Conservation (phyloP, 148 eudicot species). For the Polygonum aviculare region DNA sequence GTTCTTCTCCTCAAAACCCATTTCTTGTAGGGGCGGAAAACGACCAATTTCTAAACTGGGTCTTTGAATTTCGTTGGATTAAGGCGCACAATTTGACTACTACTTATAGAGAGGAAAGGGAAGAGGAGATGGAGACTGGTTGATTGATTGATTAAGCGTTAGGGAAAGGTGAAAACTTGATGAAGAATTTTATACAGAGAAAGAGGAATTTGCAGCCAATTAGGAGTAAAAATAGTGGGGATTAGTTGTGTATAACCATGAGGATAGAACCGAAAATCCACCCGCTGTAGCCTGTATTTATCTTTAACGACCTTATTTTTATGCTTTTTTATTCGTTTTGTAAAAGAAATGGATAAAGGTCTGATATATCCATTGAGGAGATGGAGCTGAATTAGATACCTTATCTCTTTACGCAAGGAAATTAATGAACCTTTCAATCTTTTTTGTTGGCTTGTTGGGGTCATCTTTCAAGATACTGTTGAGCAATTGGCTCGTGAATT, state of each 20-base stretch:
- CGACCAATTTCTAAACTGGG: background rate
- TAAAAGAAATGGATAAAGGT: background rate
- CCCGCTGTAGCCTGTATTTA: background rate
- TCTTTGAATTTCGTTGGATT: background rate
- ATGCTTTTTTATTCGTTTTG: background rate
- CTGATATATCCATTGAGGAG: background rate
- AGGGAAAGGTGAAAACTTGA: background rate
- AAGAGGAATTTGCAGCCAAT: background rate
- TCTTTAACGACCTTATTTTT: background rate
- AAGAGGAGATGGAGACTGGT: background rate
- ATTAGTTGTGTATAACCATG: background rate
- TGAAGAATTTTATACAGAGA: background rate
- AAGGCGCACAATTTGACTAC: background rate
- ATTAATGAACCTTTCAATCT: background rate
- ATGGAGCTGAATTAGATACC: background rate
- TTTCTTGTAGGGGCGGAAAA: background rate
- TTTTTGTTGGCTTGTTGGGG: background rate
- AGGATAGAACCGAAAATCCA: background rate
- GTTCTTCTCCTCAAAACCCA: conserved; percentile 32
- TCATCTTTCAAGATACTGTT: background rate
- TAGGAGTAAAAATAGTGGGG: background rate
- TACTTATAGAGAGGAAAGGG: background rate
- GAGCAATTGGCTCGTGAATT: background rate
- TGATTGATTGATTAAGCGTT: background rate
- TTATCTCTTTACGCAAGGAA: background rate